Base-by-base conservation (phyloP, 2,329 filamentous ascomycete species). In the Leptosphaerulina australis region DNA sequence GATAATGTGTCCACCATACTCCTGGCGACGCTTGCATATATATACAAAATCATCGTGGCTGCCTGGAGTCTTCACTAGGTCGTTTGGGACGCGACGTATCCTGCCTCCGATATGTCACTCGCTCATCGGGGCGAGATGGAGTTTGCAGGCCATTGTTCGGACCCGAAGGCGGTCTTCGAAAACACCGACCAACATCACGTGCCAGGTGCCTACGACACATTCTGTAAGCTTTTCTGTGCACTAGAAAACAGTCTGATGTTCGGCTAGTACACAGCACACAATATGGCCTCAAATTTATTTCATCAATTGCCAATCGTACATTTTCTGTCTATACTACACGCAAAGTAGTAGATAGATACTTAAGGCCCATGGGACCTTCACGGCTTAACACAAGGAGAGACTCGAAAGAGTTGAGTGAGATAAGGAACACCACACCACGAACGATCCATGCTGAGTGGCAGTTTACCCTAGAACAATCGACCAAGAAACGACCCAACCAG, bases 371-470 rank as follows among this genome's bases (percentile, higher is more conserved):
- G 30, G 25, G 26, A 35, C 38, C 18, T 18, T 8, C 20, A 43
- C 20, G 30, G 17, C 29, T 30, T 31, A 15, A 53, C 38, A 48
- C 6, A 47, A 47, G 24, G 50, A 53, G 44, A 53, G 5, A 34
- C 38, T 34, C 34, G 22, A 18, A 34, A 28, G 38, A 53, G 33
- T 26, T 24, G 50, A 39, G 50, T 20, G 24, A 14, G 43, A 14
- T 22, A 31, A 25, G 33, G 18, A 39, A 15, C 22, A 26, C 9
- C 15, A 38, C 21, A 26, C 33, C 31, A 43, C 36, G 25, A 9
- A 35, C 44, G 44, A 43, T 44, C 38, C 33, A 14, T 29, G 44
- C 50, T 53, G 26, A 47, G 34, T 18, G 44, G n/a, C 20, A 30
- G 21, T 34, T 18, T 31, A 52, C 43, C 49, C 43, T 34, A 52